A percentile compares a stretch with the other conserved stretches of the same genome.
phyloP scores from a whole-genome alignment of 2,329 filamentous ascomycete genomes.

The Monosporascus sp. region DNA sequence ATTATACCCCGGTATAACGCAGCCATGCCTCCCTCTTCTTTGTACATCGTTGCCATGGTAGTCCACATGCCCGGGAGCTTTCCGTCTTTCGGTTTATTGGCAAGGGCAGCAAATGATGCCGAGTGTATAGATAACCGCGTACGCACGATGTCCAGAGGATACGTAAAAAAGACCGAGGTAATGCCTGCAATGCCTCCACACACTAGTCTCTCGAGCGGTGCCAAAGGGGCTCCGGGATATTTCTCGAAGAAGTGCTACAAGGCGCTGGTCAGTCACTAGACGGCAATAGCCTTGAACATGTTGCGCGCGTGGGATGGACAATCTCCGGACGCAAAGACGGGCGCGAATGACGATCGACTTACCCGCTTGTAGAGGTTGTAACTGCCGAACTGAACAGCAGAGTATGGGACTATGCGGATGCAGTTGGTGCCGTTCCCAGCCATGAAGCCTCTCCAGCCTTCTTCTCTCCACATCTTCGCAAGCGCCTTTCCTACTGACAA shows the following conservation, averaged over 20 bases:
- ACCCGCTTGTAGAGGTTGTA: slow-evolving; percentile 97
- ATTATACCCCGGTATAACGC: slow-evolving; percentile 94
- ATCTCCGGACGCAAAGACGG: background rate
- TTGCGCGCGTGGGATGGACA: background rate
- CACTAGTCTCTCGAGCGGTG: slow-evolving; percentile 69
- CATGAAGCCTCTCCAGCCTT: slow-evolving; percentile 97
- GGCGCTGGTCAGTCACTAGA: slow-evolving; percentile 5
- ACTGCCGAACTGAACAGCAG: slow-evolving; percentile 94
- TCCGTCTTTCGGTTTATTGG: slow-evolving; percentile 45
- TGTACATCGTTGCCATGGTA: slow-evolving; percentile 80
- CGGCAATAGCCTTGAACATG: background rate
- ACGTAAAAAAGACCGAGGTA: slow-evolving; percentile 91
- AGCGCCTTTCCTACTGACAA: slow-evolving; percentile 85
- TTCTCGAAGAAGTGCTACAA: slow-evolving; percentile 69
- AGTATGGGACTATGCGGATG: slow-evolving; percentile 96
- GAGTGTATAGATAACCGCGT: slow-evolving; percentile 95
- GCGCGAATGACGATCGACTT: slow-evolving; percentile 28
- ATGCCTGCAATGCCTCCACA: slow-evolving; percentile 91
- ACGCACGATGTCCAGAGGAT: slow-evolving; percentile 94
- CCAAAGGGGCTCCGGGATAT: slow-evolving; percentile 67
- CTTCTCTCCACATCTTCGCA: slow-evolving; percentile 92
- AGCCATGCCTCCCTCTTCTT: slow-evolving; percentile 74
- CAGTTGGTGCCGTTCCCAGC: slow-evolving; percentile 97
- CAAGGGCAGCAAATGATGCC: slow-evolving; percentile 82
- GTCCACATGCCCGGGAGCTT: slow-evolving; percentile 89